Percentiles rank a stretch among this genome's conserved stretches.
These are phyloP conservation scores for Solanum tarapatanum DNA, from an alignment of 257 asterid genomes.

Conservation along the genomic window DNA sequence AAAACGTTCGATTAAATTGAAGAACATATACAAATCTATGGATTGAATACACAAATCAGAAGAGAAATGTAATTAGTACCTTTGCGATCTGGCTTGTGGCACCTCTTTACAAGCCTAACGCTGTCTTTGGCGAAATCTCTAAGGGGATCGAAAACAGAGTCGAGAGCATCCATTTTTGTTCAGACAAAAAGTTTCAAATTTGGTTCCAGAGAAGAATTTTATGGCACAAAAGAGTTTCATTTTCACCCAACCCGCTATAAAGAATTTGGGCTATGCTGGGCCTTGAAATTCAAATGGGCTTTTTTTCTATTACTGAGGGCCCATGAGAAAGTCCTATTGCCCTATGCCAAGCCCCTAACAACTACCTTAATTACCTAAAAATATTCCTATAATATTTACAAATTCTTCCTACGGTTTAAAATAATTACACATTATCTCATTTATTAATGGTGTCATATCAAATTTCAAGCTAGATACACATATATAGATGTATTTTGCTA, in stretches of 20 bases:
- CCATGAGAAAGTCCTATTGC: not conserved
- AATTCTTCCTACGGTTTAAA: no score
- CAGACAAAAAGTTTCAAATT: not conserved
- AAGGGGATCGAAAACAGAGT: slow-evolving; percentile 19
- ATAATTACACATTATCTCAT: no score
- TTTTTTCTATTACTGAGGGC: not conserved
- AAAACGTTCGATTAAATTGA: not conserved
- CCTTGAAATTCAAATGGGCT: not conserved
- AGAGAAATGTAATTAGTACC: not conserved
- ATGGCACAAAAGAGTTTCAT: not conserved
- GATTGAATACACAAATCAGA: not conserved
- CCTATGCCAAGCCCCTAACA: not conserved
- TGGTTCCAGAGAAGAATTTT: not conserved
- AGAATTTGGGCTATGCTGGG: not conserved
- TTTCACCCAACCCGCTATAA: not conserved
- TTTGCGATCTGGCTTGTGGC: slow-evolving; percentile 24
- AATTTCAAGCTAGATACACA: not conserved
- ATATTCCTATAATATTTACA: not conserved
- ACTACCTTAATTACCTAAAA: not conserved
- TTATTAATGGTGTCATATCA: not conserved
- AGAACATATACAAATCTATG: not conserved
- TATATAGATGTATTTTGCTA: no score
- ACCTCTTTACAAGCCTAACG: slow-evolving; percentile 18
- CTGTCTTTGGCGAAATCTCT: slow-evolving; percentile 24
- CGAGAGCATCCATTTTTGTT: slow-evolving; percentile 14